A percentile compares a stretch with the other conserved stretches of the same genome.
Conservation (phyloP, 2,329 filamentous ascomycete species). For the Rutstroemia sydowiana region DNA sequence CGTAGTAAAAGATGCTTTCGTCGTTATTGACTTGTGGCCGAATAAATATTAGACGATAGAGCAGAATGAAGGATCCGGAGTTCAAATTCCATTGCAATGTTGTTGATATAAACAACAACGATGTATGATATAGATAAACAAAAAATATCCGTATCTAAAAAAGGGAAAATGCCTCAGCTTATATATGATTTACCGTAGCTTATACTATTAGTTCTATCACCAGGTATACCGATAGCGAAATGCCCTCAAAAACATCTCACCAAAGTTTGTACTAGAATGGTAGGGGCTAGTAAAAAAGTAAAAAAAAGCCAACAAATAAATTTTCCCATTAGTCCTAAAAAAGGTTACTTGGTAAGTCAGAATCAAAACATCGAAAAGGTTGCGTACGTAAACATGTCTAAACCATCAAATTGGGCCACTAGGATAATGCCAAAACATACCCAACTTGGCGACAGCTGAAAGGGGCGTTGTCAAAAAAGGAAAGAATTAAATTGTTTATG, state of each 20-base stretch:
- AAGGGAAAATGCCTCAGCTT: constrained; percentile 10
- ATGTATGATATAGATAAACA: background rate
- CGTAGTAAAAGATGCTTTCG: constrained; percentile 8
- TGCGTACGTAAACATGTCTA: background rate
- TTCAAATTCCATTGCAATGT: constrained; percentile 6
- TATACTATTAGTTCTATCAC: background rate
- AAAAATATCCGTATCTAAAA: background rate
- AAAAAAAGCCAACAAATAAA: constrained; percentile 7
- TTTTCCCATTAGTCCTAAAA: background rate
- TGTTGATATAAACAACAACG: background rate
- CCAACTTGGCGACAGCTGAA: background rate
- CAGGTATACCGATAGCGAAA: constrained; percentile 2
- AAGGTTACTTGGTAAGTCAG: background rate
- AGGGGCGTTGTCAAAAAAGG: background rate
- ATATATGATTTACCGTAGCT: background rate
- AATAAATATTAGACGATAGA: constrained; percentile 7
- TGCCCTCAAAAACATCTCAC: constrained; percentile 5
- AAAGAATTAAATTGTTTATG: too few relatives aligned
- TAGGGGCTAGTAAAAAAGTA: background rate
- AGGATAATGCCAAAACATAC: background rate
- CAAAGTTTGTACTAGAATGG: background rate
- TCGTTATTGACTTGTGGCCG: constrained; percentile 4
- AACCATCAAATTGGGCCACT: constrained; percentile 1
- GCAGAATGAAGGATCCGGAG: background rate
- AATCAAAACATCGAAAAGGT: background rate